Conservation (phyloP, 2,329 filamentous ascomycete genomes). For the Arthrobotrys pseudoclavata region DNA sequence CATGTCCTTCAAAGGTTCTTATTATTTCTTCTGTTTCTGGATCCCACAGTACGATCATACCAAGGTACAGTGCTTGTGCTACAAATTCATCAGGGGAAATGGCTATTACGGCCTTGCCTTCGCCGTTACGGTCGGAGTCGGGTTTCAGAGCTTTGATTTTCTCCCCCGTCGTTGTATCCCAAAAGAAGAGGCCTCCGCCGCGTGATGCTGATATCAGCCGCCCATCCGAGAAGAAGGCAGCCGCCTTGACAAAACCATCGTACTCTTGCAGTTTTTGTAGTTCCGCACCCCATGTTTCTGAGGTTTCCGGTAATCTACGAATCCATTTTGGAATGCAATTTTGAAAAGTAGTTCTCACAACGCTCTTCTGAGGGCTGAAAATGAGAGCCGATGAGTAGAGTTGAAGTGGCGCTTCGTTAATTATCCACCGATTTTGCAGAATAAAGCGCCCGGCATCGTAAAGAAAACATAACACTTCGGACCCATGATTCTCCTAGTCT, state of each 20-base stretch:
- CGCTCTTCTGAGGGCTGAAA: background rate
- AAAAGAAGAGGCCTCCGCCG: background rate
- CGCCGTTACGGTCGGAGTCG: too few relatives aligned
- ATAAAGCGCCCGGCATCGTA: conserved; percentile 10
- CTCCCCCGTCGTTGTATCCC: conserved; percentile 8
- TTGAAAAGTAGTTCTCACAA: background rate
- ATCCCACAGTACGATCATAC: background rate
- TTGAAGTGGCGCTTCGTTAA: conserved; percentile 19
- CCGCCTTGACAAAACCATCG: too few relatives aligned
- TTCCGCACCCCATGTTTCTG: background rate
- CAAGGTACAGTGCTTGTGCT: background rate
- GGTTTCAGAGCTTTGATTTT: background rate
- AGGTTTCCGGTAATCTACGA: background rate
- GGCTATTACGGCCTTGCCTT: background rate
- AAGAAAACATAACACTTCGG: background rate
- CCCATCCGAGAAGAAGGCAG: conserved; percentile 2
- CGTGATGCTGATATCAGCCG: background rate
- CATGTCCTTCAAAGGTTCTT: background rate
- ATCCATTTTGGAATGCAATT: conserved; percentile 1
- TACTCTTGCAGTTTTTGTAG: background rate
- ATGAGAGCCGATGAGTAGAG: conserved; percentile 14
- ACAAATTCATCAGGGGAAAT: background rate
- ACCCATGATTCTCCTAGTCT: background rate
- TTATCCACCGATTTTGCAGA: background rate
- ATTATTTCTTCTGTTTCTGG: background rate